A percentile compares a stretch with the other conserved stretches of the same genome.
Conservation (phyloP, 345 rosid genomes). For the Camelina hispida region DNA sequence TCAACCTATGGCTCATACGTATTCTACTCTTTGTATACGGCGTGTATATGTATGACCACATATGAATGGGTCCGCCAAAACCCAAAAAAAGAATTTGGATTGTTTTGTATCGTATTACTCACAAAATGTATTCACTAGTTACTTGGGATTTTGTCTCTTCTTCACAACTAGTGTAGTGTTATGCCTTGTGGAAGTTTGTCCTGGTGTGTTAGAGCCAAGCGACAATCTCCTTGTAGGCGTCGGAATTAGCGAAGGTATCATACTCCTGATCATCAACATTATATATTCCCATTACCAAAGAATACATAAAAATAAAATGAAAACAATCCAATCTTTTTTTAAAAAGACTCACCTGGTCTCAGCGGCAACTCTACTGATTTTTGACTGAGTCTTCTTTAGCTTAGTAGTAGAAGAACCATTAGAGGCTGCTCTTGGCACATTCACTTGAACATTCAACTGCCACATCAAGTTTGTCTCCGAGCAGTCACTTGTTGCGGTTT, state of each 20-base stretch:
- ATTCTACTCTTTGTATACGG: slow-evolving; percentile 34
- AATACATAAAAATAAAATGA: not conserved
- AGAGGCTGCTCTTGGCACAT: slow-evolving; percentile 51
- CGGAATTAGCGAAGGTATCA: slow-evolving; percentile 75
- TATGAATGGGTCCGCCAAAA: slow-evolving; percentile 31
- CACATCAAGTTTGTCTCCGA: slow-evolving; percentile 69
- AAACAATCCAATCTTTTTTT: not conserved
- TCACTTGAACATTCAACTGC: slow-evolving; percentile 72
- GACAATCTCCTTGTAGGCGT: slow-evolving; percentile 62
- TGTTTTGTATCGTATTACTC: not conserved
- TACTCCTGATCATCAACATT: slow-evolving; percentile 55
- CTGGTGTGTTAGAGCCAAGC: slow-evolving; percentile 36
- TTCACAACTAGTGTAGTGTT: slow-evolving; percentile 35
- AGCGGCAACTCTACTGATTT: slow-evolving; percentile 48
- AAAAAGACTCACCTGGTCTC: slow-evolving; percentile 48
- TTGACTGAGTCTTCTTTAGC: slow-evolving; percentile 57
- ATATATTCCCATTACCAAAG: not conserved
- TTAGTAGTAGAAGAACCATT: slow-evolving; percentile 54
- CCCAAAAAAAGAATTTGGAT: not conserved
- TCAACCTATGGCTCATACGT: slow-evolving; percentile 31
- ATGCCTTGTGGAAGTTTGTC: slow-evolving; percentile 42
- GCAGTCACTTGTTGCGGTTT: slow-evolving; percentile 68
- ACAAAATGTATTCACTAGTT: slow-evolving; percentile 18
- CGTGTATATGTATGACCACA: slow-evolving; percentile 30
- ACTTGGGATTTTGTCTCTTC: slow-evolving; percentile 42